phyloP scores from a whole-genome alignment of 805 yeast species.

The Spathaspora boniae region DNA sequence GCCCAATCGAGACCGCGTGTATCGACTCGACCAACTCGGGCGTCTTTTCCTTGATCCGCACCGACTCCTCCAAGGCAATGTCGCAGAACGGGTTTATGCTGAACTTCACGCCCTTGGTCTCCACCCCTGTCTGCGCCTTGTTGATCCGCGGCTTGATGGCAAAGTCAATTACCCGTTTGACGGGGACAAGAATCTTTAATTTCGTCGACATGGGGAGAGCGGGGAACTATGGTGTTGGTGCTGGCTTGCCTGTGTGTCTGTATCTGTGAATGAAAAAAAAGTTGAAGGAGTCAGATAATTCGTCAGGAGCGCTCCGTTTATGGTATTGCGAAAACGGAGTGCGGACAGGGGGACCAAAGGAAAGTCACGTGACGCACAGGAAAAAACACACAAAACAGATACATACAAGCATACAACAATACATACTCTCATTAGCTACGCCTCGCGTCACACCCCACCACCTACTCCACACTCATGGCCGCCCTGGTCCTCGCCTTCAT shows the following conservation, averaged over 20 bases:
- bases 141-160: conserved; percentile 92
- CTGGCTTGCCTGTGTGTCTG: not conserved
- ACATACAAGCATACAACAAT: not conserved
- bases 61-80: conserved; percentile 95
- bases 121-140: conserved; percentile 78
- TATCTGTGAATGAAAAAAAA: too few relatives aligned
- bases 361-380: not conserved
- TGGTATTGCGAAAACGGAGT: not conserved
- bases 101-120: conserved; percentile 85
- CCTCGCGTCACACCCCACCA: too few relatives aligned
- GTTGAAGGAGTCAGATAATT: too few relatives aligned
- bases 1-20: conserved; percentile 91
- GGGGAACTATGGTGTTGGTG: not conserved
- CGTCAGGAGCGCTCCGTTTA: too few relatives aligned
- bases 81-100: conserved; percentile 97
- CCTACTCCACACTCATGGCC: conserved; percentile 10
- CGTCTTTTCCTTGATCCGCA: conserved; percentile 65
- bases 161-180: conserved; percentile 90
- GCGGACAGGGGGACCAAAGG: not conserved
- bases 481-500: conserved; percentile 64
- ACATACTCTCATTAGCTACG: not conserved
- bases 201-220: conserved; percentile 39
- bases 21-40: conserved; percentile 69
- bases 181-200: conserved; percentile 81
- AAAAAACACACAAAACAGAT: not conserved